Conservation (phyloP, 2,329 filamentous ascomycete genomes). For the Ophiostoma piceae region DNA sequence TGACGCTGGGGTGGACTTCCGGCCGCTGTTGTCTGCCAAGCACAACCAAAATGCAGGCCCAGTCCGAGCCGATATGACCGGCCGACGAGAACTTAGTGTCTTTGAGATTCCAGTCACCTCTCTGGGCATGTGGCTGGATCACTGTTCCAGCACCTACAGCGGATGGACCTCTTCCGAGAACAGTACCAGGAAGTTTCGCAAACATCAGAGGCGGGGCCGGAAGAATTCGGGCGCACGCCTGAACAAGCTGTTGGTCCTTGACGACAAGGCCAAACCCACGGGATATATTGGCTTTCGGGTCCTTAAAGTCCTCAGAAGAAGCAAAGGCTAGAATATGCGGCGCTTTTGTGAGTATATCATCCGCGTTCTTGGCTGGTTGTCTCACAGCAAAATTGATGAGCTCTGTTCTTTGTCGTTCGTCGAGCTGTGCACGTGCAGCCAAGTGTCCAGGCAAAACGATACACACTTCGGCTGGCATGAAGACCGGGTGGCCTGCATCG, state of each 20-base stretch:
- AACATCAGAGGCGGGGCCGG: not conserved
- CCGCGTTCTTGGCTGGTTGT: conserved; percentile 49
- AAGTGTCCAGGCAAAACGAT: conserved; percentile 51
- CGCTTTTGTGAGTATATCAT: conserved; percentile 48
- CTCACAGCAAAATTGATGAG: conserved; percentile 60
- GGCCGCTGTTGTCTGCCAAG: not conserved
- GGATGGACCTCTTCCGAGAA: not conserved
- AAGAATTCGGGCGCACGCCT: not conserved
- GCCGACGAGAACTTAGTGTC: not conserved
- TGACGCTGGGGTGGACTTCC: conserved; percentile 46
- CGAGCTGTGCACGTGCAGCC: conserved; percentile 42
- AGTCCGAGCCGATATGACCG: not conserved
- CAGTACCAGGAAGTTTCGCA: not conserved
- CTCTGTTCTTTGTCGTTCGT: conserved; percentile 46
- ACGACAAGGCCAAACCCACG: not conserved
- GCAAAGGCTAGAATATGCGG: conserved; percentile 38
- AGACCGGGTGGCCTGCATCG: conserved; percentile 45
- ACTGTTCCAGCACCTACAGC: not conserved
- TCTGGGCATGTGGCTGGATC: not conserved
- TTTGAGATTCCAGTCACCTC: not conserved
- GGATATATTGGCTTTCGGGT: not conserved
- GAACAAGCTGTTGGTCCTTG: not conserved
- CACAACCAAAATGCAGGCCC: not conserved
- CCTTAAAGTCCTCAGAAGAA: conserved; percentile 32
- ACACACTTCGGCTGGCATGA: conserved; percentile 56